Percentiles rank a stretch among this genome's conserved stretches.
Conservation (phyloP, 306 rosid genomes). For the Oxytropis ochrocephala region DNA sequence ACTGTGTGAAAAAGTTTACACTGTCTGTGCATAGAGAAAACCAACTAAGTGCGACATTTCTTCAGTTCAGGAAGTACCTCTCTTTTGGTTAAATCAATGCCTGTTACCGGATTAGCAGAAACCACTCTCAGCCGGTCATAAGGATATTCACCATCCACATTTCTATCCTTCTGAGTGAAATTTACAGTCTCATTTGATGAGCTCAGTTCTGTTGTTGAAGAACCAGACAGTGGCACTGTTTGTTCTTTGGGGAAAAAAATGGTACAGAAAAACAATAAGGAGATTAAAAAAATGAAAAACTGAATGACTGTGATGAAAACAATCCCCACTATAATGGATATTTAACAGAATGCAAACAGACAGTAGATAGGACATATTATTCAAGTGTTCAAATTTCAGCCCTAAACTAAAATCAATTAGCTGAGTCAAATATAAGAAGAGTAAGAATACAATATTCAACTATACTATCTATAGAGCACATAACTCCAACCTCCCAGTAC, state of each 20-base stretch:
- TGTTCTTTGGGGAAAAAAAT: conserved; percentile 16
- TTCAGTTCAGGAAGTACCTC: conserved; percentile 52
- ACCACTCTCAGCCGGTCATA: conserved; percentile 59
- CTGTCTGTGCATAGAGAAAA: not conserved
- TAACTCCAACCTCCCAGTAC: not conserved
- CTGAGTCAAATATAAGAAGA: not conserved
- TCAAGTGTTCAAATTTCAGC: not conserved
- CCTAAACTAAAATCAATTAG: not conserved
- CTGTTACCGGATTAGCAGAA: conserved; percentile 54
- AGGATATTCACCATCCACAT: conserved; percentile 38
- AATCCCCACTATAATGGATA: not conserved
- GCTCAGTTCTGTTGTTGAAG: conserved; percentile 31
- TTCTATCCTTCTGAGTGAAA: conserved; percentile 30
- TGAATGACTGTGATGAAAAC: not conserved
- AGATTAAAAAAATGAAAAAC: not conserved
- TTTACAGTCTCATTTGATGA: conserved; percentile 28
- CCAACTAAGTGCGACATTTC: not conserved
- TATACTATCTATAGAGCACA: not conserved
- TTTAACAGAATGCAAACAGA: not conserved
- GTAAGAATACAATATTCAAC: not conserved
- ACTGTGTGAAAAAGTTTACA: too few species aligned
- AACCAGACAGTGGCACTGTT: conserved; percentile 24
- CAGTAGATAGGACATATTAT: not conserved
- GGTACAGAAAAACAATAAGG: not conserved
- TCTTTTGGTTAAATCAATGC: conserved; percentile 70